These are phyloP conservation scores for Penicillium goetzii DNA, from an alignment of 495 filamentous ascomycete species.

Conservation along the genomic window DNA sequence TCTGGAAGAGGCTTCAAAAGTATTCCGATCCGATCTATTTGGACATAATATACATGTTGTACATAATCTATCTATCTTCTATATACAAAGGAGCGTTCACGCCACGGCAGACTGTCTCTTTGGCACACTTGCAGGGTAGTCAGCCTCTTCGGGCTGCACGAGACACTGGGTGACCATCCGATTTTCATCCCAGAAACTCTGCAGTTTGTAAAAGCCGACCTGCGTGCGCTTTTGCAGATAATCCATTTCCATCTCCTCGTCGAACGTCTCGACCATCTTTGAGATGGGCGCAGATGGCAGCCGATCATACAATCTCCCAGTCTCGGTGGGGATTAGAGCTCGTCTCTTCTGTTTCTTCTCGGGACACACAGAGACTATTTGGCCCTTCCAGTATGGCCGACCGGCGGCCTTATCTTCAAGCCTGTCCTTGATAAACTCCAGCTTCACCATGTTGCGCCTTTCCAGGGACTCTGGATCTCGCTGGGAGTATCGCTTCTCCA, in stretches of 20 bases:
- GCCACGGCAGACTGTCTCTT: background rate
- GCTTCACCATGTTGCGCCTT: conserved; percentile 16
- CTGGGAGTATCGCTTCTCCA: conserved; percentile 15
- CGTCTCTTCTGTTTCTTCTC: conserved; percentile 10
- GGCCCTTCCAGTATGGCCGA: conserved; percentile 12
- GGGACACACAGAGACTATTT: background rate
- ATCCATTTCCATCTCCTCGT: conserved; percentile 34
- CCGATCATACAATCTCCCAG: background rate
- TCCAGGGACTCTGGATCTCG: background rate
- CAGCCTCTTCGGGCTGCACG: conserved; percentile 3
- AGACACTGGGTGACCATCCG: conserved; percentile 6
- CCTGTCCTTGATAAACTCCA: conserved; percentile 22
- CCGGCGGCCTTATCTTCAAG: conserved; percentile 32
- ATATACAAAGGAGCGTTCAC: conserved; percentile 7
- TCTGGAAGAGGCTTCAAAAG: background rate
- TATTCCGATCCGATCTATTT: background rate
- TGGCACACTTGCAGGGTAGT: background rate
- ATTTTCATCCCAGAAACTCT: conserved; percentile 3
- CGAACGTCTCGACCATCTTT: conserved; percentile 22
- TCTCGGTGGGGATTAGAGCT: background rate
- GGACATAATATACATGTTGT: conserved; percentile 8
- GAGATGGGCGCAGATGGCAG: conserved; percentile 12
- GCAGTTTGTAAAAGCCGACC: background rate
- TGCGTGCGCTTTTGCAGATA: conserved; percentile 10
- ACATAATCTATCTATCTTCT: background rate